phyloP scores from a whole-genome alignment of 306 rosid species.

The Glycine soja region DNA sequence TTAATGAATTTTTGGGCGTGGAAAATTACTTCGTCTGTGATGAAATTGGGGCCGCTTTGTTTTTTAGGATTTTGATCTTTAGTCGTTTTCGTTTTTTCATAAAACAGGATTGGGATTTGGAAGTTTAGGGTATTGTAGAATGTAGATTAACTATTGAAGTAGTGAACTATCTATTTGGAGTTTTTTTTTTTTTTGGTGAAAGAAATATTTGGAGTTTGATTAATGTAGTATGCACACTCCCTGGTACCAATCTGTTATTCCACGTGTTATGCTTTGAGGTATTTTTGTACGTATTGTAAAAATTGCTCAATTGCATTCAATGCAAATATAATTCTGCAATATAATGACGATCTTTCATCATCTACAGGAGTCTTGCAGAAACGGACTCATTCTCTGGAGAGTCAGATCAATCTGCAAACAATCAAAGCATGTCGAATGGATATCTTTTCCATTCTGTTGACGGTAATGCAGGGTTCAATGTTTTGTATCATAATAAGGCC shows the following conservation, averaged over 20 bases:
- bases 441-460: conserved; percentile 6
- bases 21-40: background rate
- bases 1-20: conserved; percentile 1
- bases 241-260: too few relatives aligned
- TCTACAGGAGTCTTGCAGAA: conserved; percentile 1
- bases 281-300: background rate
- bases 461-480: background rate
- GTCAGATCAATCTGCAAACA: background rate
- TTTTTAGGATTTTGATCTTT: background rate
- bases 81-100: background rate
- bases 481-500: conserved; percentile 1
- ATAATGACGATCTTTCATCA: background rate
- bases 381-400: conserved; percentile 20
- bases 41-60: background rate
- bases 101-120: background rate
- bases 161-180: background rate
- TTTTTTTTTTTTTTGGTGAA: too few relatives aligned
- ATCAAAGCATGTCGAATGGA: background rate
- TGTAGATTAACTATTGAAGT: background rate
- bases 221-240: background rate
- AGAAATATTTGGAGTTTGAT: background rate
- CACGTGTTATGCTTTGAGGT: background rate
- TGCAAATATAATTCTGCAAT: background rate
- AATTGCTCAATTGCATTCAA: background rate
- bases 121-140: background rate